Evolutionary conservation across 768 basidiomycete genomes (phyloP).

Genomic region (Coprinellus micaceus): DNA sequence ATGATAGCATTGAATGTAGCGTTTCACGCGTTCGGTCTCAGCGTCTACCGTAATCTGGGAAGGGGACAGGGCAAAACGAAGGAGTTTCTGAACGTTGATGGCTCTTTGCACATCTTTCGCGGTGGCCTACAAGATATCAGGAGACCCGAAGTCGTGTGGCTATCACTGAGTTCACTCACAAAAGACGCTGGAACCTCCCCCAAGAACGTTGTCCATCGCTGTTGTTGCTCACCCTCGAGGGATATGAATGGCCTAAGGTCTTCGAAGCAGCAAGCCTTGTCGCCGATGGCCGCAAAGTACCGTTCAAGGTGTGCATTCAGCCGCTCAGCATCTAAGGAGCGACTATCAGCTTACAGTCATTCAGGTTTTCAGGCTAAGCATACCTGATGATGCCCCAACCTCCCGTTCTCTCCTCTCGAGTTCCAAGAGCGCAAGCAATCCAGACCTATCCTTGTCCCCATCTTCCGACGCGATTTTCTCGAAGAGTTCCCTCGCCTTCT

Average conservation of each 20-base stretch:
- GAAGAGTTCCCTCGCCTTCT: constrained; percentile 50
- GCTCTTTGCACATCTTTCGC: constrained; percentile 54
- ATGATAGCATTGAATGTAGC: constrained; percentile 61
- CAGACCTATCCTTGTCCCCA: constrained; percentile 71
- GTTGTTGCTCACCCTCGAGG: constrained; percentile 44
- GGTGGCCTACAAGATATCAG: constrained; percentile 37
- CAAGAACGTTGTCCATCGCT: constrained; percentile 54
- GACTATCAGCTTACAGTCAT: neutral
- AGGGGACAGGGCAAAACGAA: constrained; percentile 53
- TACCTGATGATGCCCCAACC: constrained; percentile 49
- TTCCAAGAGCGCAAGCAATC: constrained; percentile 69
- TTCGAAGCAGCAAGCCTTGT: constrained; percentile 85
- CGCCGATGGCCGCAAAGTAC: constrained; percentile 71
- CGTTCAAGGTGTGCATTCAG: constrained; percentile 50
- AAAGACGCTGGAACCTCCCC: constrained; percentile 43
- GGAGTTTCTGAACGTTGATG: constrained; percentile 74
- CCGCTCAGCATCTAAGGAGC: constrained; percentile 10
- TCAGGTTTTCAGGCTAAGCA: neutral
- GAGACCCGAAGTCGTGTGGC: neutral
- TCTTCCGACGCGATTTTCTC: constrained; percentile 56
- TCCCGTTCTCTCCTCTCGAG: constrained; percentile 58
- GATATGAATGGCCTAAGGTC: constrained; percentile 69
- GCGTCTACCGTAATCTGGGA: constrained; percentile 51
- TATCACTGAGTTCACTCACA: constrained; percentile 32
- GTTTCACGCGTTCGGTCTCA: constrained; percentile 49